phyloP scores from a whole-genome alignment of 2,329 filamentous ascomycete genomes.

The Thielaviopsis ethacetica region DNA sequence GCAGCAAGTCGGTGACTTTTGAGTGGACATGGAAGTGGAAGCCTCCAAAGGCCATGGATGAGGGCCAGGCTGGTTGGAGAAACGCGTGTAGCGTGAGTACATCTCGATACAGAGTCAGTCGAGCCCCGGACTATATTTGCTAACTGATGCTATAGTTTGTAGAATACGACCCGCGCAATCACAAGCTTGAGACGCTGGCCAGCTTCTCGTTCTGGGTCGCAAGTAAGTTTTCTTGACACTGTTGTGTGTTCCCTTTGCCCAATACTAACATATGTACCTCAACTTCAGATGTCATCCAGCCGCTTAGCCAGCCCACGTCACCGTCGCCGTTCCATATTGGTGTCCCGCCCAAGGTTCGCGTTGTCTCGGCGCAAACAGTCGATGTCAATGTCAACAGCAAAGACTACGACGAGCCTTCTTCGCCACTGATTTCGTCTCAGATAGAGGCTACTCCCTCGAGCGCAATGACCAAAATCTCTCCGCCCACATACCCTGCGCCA shows the following conservation, averaged over 20 bases:
- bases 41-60: slow-evolving; percentile 66
- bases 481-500: slow-evolving; percentile 15
- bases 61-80: slow-evolving; percentile 81
- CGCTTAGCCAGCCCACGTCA: slow-evolving; percentile 42
- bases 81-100: slow-evolving; percentile 71
- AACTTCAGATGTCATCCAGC: slow-evolving; percentile 25
- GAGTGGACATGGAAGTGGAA: slow-evolving; percentile 97
- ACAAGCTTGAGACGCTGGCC: slow-evolving; percentile 72
- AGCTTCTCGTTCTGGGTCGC: slow-evolving; percentile 94
- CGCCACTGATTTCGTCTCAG: slow-evolving; percentile 26
- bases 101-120: not conserved
- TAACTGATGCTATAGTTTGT: slow-evolving; percentile 47
- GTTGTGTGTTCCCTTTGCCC: not conserved
- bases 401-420: slow-evolving; percentile 47
- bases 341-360: slow-evolving; percentile 59
- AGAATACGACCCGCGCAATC: slow-evolving; percentile 88
- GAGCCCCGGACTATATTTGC: slow-evolving; percentile 16
- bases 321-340: slow-evolving; percentile 57
- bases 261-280: not conserved
- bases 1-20: slow-evolving; percentile 72
- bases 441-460: slow-evolving; percentile 19
- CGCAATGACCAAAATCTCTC: slow-evolving; percentile 14
- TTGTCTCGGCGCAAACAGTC: slow-evolving; percentile 75
- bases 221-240: slow-evolving; percentile 32
- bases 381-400: slow-evolving; percentile 64